phyloP scores from a whole-genome alignment of 176 grass and related monocot species.

The Aechmea fasciata region DNA sequence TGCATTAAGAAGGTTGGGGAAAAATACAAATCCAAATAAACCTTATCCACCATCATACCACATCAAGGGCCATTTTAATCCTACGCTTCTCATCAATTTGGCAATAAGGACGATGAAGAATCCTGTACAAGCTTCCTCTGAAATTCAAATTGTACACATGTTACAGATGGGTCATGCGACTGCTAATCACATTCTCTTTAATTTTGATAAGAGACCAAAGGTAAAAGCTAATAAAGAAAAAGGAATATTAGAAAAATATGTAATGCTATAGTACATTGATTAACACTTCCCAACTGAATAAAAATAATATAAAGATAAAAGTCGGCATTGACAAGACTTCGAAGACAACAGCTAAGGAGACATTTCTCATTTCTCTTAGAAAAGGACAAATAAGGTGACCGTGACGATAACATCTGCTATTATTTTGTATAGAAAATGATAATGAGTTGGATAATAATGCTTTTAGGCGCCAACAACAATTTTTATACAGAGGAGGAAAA shows the following conservation, averaged over 20 bases:
- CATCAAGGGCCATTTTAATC: conserved; percentile 98
- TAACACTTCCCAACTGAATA: too few relatives aligned
- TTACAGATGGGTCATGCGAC: neutral
- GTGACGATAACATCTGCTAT: too few relatives aligned
- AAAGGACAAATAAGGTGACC: too few relatives aligned
- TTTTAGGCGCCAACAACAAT: too few relatives aligned
- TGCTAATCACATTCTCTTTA: neutral
- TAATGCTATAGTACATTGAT: too few relatives aligned
- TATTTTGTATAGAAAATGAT: too few relatives aligned
- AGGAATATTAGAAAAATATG: conserved; percentile 7
- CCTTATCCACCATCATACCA: conserved; percentile 44
- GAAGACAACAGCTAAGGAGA: too few relatives aligned
- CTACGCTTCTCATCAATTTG: conserved; percentile 96
- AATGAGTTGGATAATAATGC: too few relatives aligned
- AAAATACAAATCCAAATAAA: conserved; percentile 27
- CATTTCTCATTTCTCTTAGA: too few relatives aligned
- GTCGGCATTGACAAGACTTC: too few relatives aligned
- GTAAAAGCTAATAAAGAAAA: conserved; percentile 17
- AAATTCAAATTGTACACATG: conserved; percentile 2
- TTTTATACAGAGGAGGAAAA: neutral
- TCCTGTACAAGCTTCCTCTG: conserved; percentile 98
- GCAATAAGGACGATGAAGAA: conserved; percentile 90
- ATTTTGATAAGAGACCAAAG: neutral
- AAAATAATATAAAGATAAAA: too few relatives aligned
- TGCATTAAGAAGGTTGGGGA: conserved; percentile 3